Evolutionary conservation across 805 yeast species (phyloP).

Genomic region (Lachancea cidri): DNA sequence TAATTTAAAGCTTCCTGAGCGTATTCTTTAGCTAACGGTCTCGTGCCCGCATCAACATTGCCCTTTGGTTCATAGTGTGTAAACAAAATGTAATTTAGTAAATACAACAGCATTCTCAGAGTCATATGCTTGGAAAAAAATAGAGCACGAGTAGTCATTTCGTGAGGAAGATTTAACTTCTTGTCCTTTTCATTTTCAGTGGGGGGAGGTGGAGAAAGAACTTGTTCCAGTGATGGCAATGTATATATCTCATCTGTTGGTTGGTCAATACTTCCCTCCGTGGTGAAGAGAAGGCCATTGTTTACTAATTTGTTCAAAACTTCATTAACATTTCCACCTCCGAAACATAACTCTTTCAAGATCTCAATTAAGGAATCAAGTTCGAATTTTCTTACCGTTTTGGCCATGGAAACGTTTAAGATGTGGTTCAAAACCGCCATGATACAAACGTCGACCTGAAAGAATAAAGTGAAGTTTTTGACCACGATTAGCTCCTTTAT

Average conservation of each 20-base stretch:
- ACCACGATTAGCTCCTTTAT: slow-evolving; percentile 44
- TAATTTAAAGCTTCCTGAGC: slow-evolving; percentile 40
- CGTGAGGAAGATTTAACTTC: slow-evolving; percentile 36
- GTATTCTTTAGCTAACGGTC: slow-evolving; percentile 34
- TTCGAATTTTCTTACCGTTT: slow-evolving; percentile 40
- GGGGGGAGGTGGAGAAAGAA: slow-evolving; percentile 16
- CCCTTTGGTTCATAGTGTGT: slow-evolving; percentile 42
- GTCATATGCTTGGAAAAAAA: slow-evolving; percentile 37
- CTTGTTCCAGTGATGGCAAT: slow-evolving; percentile 29
- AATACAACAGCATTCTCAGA: slow-evolving; percentile 45
- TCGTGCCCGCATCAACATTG: slow-evolving; percentile 32
- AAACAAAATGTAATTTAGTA: slow-evolving; percentile 45
- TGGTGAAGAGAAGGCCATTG: slow-evolving; percentile 27
- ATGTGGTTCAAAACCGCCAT: slow-evolving; percentile 31
- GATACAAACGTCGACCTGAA: slow-evolving; percentile 41
- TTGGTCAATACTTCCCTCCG: slow-evolving; percentile 30
- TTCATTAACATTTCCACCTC: slow-evolving; percentile 26
- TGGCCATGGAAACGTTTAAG: slow-evolving; percentile 31
- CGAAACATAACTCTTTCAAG: slow-evolving; percentile 32
- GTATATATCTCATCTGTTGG: slow-evolving; percentile 30
- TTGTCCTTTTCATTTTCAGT: slow-evolving; percentile 21
- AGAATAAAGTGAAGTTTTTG: slow-evolving; percentile 42
- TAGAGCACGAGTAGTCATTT: slow-evolving; percentile 37
- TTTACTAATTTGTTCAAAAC: slow-evolving; percentile 25
- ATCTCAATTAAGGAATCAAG: slow-evolving; percentile 35